phyloP scores from a whole-genome alignment of 2,329 filamentous ascomycete genomes.

The Graphiopsis chlorocephala region DNA sequence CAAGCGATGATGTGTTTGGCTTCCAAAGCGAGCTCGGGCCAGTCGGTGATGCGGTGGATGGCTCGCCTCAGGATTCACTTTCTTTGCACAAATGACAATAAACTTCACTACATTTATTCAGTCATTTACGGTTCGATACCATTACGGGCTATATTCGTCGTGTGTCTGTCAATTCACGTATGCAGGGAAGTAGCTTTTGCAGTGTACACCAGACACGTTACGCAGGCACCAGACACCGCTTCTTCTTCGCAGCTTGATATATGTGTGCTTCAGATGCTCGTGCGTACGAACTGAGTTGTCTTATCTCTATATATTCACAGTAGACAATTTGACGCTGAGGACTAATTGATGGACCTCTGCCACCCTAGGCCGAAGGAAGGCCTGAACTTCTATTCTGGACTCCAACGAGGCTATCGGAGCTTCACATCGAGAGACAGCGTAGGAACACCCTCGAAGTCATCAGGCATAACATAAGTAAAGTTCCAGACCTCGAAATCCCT shows the following conservation, averaged over 20 bases:
- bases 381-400: neutral
- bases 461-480: conserved; percentile 37
- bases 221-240: neutral
- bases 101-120: neutral
- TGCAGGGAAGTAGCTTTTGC: neutral
- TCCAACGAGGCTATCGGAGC: neutral
- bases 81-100: neutral
- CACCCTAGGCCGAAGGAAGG: neutral
- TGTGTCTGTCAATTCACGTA: neutral
- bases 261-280: neutral
- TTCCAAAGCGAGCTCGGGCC: neutral
- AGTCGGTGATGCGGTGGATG: no score
- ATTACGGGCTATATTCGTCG: neutral
- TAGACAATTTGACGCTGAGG: neutral
- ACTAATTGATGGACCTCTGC: neutral
- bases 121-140: no score
- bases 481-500: conserved; percentile 44
- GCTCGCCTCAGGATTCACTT: neutral
- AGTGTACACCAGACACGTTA: neutral
- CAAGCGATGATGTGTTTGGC: conserved; percentile 12
- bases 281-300: neutral
- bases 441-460: conserved; percentile 4
- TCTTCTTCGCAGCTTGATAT: neutral
- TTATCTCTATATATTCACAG: neutral
- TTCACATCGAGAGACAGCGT: conserved; percentile 3